phyloP scores from a whole-genome alignment of 2,329 filamentous ascomycete genomes.

The Chalaropsis thielavioides region DNA sequence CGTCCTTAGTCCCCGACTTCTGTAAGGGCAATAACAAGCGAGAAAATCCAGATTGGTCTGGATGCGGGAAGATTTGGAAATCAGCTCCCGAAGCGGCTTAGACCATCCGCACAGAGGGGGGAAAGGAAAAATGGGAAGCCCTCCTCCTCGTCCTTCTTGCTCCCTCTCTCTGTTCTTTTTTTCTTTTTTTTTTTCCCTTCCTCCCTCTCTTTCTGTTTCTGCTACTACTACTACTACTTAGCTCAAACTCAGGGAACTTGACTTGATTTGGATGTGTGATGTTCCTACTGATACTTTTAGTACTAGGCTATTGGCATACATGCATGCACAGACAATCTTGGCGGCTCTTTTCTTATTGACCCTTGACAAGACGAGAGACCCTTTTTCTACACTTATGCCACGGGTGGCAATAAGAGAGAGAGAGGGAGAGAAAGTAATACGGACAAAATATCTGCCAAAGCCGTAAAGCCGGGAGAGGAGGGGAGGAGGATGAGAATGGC shows the following conservation, averaged over 20 bases:
- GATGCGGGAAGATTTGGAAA: background rate
- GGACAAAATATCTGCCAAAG: background rate
- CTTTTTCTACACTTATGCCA: background rate
- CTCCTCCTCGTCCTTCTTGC: background rate
- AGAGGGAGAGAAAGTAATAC: background rate
- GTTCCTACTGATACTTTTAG: background rate
- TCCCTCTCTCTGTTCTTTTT: background rate
- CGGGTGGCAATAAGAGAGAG: background rate
- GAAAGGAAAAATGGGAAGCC: background rate
- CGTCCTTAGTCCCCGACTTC: background rate
- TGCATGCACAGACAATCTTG: background rate
- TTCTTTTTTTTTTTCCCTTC: no score
- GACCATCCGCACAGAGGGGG: background rate
- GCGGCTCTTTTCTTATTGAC: background rate
- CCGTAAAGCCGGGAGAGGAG: background rate
- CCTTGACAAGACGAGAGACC: background rate
- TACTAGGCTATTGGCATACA: background rate
- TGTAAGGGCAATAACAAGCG: background rate
- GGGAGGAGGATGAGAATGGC: background rate
- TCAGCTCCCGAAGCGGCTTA: background rate
- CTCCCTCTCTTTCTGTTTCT: background rate
- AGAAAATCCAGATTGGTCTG: constrained; percentile 3
- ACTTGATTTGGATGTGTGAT: background rate
- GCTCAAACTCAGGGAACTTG: background rate
- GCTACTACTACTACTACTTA: background rate